Conservation (phyloP, 208 protist genomes). For the Trypanosoma congolense region DNA sequence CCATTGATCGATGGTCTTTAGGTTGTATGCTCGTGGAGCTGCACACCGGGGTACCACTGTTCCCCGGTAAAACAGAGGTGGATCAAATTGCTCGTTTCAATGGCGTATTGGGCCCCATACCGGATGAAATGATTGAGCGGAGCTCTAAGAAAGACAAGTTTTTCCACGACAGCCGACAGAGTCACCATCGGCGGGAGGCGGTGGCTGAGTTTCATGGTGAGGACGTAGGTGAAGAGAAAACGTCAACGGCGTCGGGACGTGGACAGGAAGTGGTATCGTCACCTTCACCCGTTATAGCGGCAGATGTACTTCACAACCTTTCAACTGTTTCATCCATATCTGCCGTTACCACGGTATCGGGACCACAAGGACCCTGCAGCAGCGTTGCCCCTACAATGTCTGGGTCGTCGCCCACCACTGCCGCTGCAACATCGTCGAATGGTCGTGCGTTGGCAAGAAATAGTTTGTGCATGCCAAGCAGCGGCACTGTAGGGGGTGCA, state of each 20-base stretch:
- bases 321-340: constrained; percentile 23
- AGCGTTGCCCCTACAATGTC: not conserved
- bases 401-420: not conserved
- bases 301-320: constrained; percentile 21
- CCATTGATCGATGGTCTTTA: constrained; percentile 98
- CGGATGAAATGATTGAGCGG: constrained; percentile 67
- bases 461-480: not conserved
- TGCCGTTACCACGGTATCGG: constrained; percentile 10
- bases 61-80: constrained; percentile 91
- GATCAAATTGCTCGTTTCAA: constrained; percentile 94
- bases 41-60: constrained; percentile 96
- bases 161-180: constrained; percentile 14
- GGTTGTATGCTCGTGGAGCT: constrained; percentile 98
- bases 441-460: not conserved
- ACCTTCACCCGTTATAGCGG: constrained; percentile 21
- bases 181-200: not conserved
- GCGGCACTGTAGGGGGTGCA: not conserved
- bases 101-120: constrained; percentile 68
- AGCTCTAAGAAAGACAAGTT: constrained; percentile 51
- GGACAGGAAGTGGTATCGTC: constrained; percentile 10
- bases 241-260: not conserved
- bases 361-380: not conserved
- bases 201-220: not conserved
- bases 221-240: not conserved
- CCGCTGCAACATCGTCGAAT: constrained; percentile 1